Percentiles rank a stretch among this genome's conserved stretches.
Evolutionary conservation across 148 eudicot genomes (phyloP).

Genomic region (Simmondsia chinensis): DNA sequence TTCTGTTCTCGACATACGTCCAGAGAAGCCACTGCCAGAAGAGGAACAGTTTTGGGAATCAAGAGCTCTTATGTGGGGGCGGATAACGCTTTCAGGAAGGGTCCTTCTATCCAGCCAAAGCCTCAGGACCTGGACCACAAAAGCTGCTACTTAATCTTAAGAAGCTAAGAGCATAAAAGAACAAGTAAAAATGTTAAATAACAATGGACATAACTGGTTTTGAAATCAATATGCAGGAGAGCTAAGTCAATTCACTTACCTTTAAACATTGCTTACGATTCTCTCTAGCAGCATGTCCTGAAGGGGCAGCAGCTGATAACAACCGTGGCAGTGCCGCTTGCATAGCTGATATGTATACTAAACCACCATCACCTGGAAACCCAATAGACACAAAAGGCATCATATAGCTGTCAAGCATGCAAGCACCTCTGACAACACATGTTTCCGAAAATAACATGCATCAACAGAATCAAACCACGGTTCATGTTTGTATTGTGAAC

Average conservation of each 20-base stretch:
- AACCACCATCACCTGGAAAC: constrained; percentile 57
- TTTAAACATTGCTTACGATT: constrained; percentile 93
- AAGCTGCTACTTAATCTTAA: constrained; percentile 4
- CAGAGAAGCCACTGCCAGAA: constrained; percentile 43
- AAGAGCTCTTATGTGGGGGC: constrained; percentile 75
- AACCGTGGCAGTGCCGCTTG: constrained; percentile 74
- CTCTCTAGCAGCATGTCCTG: constrained; percentile 79
- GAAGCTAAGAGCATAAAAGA: neutral
- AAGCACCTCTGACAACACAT: neutral
- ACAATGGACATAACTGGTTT: neutral
- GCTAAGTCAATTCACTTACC: constrained; percentile 29
- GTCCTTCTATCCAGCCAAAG: constrained; percentile 87
- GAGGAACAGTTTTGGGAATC: constrained; percentile 53
- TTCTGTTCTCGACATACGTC: constrained; percentile 76
- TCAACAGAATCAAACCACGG: too few relatives aligned
- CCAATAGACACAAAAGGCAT: neutral
- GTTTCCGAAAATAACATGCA: too few relatives aligned
- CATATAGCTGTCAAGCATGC: neutral
- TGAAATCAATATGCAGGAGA: neutral
- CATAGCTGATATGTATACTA: constrained; percentile 60
- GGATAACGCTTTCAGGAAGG: constrained; percentile 68
- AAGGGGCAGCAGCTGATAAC: constrained; percentile 90
- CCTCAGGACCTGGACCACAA: constrained; percentile 56
- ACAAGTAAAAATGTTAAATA: neutral
- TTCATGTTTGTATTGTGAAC: too few relatives aligned